A percentile compares a stretch with the other conserved stretches of the same genome.
These are phyloP conservation scores for Ettlia oleoabundans DNA, from an alignment of 139 green algal species.

Conservation along the genomic window DNA sequence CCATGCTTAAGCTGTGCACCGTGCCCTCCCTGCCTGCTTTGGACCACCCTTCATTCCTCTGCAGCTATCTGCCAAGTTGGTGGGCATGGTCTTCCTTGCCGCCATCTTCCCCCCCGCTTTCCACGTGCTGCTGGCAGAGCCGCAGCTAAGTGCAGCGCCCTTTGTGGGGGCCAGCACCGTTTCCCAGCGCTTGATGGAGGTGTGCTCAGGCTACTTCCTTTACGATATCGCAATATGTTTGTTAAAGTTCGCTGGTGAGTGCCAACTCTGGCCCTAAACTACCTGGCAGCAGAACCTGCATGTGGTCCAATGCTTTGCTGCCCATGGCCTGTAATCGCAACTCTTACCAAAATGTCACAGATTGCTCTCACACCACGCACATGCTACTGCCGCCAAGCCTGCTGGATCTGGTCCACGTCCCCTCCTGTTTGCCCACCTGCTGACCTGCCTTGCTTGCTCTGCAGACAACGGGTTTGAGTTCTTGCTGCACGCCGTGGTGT, in stretches of 20 bases:
- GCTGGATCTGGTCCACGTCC: background rate
- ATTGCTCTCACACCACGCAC: too few relatives aligned
- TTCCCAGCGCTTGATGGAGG: background rate
- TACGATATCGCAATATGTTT: conserved; percentile 35
- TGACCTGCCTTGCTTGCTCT: background rate
- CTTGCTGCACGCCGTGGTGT: conserved; percentile 41
- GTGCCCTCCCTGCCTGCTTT: too few relatives aligned
- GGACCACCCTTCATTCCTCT: background rate
- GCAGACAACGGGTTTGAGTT: conserved; percentile 43
- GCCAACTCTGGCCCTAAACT: too few relatives aligned
- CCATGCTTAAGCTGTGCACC: too few relatives aligned
- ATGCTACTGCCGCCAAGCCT: background rate
- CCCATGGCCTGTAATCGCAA: too few relatives aligned
- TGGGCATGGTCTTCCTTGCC: conserved; percentile 24
- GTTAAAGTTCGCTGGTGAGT: conserved; percentile 1
- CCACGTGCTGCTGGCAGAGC: background rate
- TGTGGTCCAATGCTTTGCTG: too few relatives aligned
- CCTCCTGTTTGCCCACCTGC: background rate
- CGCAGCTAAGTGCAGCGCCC: background rate
- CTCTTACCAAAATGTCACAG: too few relatives aligned
- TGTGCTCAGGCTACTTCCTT: conserved; percentile 40
- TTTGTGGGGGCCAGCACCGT: background rate
- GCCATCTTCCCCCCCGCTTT: conserved; percentile 11
- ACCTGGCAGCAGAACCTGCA: too few relatives aligned
- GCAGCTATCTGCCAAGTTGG: conserved; percentile 31